Base-by-base conservation (phyloP, 2,329 filamentous ascomycete genomes). In the Aspergillus candidus region DNA sequence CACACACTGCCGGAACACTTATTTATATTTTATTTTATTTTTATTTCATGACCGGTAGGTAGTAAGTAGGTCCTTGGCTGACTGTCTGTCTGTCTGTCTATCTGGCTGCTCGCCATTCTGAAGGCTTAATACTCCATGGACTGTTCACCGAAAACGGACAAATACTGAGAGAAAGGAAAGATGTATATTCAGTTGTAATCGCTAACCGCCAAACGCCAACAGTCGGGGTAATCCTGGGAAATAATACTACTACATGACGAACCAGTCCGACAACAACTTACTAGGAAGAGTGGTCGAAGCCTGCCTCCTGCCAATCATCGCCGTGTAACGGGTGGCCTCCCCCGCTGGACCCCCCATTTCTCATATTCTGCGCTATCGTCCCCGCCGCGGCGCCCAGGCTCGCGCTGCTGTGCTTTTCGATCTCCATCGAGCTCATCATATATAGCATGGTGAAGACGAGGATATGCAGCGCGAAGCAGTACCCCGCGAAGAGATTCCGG, bases 401-500 rank as follows among this genome's bases (percentile, higher is more conserved):
- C 41, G 74, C 78, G 31, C 73, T 77, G 37, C 76, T 75, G 59
- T 84, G 79, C 55, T 75, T 71, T 60, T 83, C 82, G 30, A 81
- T 76, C 56, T 88, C 80, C 27, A 74, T 72, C 3, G 80, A 79
- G 47, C 87, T 87, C 60, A 89, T 81, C 79, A 83, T 90, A 68
- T 91, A 97, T 49, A 97, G 72, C 66, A 88, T 85, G 54, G 84
- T 74, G 60, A 98, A 93, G 2, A 97, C 83, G 38, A 98, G 70
- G 35, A 96, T 60, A 71, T 98, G 93, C 54, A 98, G 74, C 30
- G 83, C 88, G 31, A 96, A 72, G 65, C 91, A 94, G 67, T 98
- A 98, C 10, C 80, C 82, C 0, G 90, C 93, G 68, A 98, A 98
- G 47, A 98, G 66, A 65, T 97, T 98, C 51, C 94, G 79, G 70